Evolutionary conservation across 164 flowering plant genomes (phyloP), one percentile per base, ranked within the genome.

Genomic region (Nymphaea colorata): DNA sequence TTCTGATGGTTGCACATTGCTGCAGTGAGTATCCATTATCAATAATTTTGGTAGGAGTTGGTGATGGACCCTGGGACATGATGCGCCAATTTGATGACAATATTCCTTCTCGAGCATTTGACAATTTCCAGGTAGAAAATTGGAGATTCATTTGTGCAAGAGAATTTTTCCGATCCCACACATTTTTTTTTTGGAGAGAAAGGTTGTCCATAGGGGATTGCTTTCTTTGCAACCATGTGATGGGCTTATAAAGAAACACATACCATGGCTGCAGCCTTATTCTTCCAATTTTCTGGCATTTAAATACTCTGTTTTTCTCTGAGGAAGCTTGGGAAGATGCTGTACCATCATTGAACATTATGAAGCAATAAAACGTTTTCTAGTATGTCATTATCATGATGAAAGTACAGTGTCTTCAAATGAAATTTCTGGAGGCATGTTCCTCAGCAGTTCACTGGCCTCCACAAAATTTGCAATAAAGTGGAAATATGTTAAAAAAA

Each of bases 31-130:
- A 82, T 66, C 95, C 98, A 2, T 63, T 92, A 78, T 90, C 98
- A 6, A 90, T 92, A 69, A 72, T 92, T 47, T 72, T 92, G 36
- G 98, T 92, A 57, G 98, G 98, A 64, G 98, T 92, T 69, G 96
- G 96, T 66, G 96, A 90, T 83, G 96, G 96, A 55, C 96, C 96
- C 6, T 90, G 94, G 96, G 96, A 90, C 73, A 86, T 84, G 87
- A 92, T 92, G 98, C 79, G 71, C 65, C 85, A 88, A 78, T 90
- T 92, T 74, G 98, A 92, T 71, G 98, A 92, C 68, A 88, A 92
- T 69, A 88, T 92, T 64, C 96, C 98, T 59, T 76, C 89, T 64
- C 84, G 98, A 16, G 82, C 81, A 41, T 92, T 92, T 66, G 98
- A 92, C 76, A 92, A 92, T 79, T 88, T 92, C 76, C 96, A 89